Conservation (phyloP, 352 stramenopile species). For the Thalassiosira oceanica region DNA sequence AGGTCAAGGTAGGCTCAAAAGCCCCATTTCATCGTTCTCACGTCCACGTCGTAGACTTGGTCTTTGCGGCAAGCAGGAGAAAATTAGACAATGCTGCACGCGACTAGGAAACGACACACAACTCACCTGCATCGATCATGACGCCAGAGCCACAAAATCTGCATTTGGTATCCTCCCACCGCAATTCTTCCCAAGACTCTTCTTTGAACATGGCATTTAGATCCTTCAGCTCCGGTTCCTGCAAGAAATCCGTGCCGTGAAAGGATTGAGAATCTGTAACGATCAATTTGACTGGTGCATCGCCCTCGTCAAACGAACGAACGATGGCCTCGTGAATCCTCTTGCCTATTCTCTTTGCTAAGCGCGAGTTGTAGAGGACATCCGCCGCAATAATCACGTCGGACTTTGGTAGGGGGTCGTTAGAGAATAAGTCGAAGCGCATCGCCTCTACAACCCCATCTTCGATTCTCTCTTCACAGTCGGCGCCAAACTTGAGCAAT, state of each 20-base stretch:
- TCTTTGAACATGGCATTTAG: constrained; percentile 32
- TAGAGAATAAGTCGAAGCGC: constrained; percentile 49
- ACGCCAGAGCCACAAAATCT: constrained; percentile 65
- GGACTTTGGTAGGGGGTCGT: constrained; percentile 19
- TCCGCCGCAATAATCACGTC: constrained; percentile 70
- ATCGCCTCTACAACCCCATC: constrained; percentile 10
- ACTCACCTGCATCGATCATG: constrained; percentile 65
- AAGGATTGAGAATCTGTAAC: constrained; percentile 77
- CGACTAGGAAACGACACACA: no score
- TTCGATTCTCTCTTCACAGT: constrained; percentile 11
- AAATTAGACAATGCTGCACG: no score
- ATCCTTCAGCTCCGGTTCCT: constrained; percentile 29
- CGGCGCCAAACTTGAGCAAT: constrained; percentile 58
- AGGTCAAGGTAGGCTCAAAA: no score
- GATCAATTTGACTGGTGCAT: constrained; percentile 40
- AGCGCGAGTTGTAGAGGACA: constrained; percentile 68
- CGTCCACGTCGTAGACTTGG: constrained; percentile 71
- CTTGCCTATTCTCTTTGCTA: constrained; percentile 55
- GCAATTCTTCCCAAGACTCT: constrained; percentile 18
- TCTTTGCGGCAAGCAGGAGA: no score
- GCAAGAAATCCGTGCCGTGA: constrained; percentile 59
- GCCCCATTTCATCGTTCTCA: constrained; percentile 56
- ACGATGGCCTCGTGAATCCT: constrained; percentile 49
- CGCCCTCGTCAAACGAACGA: constrained; percentile 14
- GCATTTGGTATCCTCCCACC: constrained; percentile 49